Evolutionary conservation across 2,329 filamentous ascomycete species (phyloP), one percentile per base, ranked within the genome.

Genomic region (Xylariaceae sp.): DNA sequence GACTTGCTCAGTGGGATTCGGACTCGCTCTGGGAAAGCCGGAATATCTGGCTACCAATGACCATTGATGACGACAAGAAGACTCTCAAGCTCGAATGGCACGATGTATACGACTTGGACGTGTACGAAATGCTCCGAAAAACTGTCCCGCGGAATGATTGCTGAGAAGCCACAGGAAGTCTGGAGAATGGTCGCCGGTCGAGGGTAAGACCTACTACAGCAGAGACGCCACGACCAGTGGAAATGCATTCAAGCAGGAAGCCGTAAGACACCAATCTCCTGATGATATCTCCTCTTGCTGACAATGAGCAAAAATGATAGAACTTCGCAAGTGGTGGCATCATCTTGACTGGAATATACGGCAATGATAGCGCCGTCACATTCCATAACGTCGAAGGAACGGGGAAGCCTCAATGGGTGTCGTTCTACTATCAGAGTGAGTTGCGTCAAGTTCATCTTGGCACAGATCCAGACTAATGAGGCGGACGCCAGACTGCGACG

Each of bases 1-100:
- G 18, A 3, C 47, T 2, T 23, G 51, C 10, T 5, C 17, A 70
- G 71, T 83, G 80, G 80, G 80, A 83, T 60, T 77, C 75, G 0
- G 82, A 82, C 66, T 81, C 80, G 0, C 71, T 83, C 0, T 83
- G 81, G 81, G 81, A 84, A 61, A 79, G 76, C 58, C 74, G 81
- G 4, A 82, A 83, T 64, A 82, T 83, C 63, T 84, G 81, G 81
- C 73, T 84, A 0, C 81, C 81, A 0, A 72, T 83, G 5, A 71
- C 74, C 0, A 80, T 83, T 48, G 76, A 82, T 59, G 81, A 84
- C 58, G 65, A 74, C 0, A 78, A 78, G 66, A 82, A 82, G 61
- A 76, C 75, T 0, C 74, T 84, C 2, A 66, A 76, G 2, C 57
- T 83, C 58, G 81, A 18, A 18, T 18, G 17, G 17, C 17, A 18